phyloP scores from a whole-genome alignment of 1,284 basidiomycete genomes.

The Coriolopsis trogii region DNA sequence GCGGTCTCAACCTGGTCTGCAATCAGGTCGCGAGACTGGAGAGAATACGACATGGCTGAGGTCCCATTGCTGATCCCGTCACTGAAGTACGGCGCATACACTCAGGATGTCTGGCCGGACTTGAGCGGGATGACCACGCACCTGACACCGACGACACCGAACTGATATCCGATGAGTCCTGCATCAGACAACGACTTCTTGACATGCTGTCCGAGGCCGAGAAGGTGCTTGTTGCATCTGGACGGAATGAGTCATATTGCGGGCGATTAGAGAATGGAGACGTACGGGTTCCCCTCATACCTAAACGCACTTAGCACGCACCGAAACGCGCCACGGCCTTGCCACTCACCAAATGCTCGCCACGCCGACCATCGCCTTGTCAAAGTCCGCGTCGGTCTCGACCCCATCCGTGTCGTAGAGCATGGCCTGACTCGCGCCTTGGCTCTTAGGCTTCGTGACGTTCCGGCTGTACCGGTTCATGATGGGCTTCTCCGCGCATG shows the following conservation, averaged over 20 bases:
- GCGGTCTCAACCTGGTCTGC: constrained; percentile 96
- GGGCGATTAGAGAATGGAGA: constrained; percentile 18
- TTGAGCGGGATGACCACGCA: constrained; percentile 4
- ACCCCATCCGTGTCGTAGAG: constrained; percentile 94
- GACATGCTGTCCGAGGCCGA: constrained; percentile 86
- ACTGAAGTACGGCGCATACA: constrained; percentile 35
- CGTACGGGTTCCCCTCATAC: constrained; percentile 47
- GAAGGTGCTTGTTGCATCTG: constrained; percentile 91
- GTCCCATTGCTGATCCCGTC: constrained; percentile 99
- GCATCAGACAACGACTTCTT: constrained; percentile 79
- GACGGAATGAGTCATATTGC: constrained; percentile 17
- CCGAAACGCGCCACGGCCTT: constrained; percentile 4
- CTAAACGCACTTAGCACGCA: constrained; percentile 23
- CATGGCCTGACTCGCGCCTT: constrained; percentile 97
- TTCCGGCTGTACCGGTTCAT: constrained; percentile 86
- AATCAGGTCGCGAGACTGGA: constrained; percentile 96
- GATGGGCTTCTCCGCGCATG: constrained; percentile 50
- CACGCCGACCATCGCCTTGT: constrained; percentile 95
- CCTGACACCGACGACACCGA: constrained; percentile 93
- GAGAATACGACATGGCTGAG: constrained; percentile 89
- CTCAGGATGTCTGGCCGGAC: no score
- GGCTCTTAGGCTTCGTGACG: constrained; percentile 88
- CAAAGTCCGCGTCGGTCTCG: constrained; percentile 75
- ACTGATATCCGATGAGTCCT: constrained; percentile 92
- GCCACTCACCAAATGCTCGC: constrained; percentile 87